Percentiles rank a stretch among this genome's conserved stretches.
Conservation (phyloP, 2,329 filamentous ascomycete genomes). For the Beauveria varroae region DNA sequence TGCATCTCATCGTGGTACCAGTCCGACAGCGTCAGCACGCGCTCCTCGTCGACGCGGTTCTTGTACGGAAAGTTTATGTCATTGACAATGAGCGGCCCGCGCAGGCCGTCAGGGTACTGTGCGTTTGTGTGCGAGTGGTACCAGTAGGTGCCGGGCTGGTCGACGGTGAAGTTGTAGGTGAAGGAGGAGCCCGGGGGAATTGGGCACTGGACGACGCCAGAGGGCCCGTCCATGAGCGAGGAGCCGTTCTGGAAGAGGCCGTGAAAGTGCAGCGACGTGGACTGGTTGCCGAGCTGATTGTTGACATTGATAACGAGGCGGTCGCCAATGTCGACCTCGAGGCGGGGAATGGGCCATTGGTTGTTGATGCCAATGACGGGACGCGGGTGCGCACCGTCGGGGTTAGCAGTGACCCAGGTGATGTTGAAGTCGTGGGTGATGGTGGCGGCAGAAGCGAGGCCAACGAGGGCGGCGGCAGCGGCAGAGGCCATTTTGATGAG, state of each 20-base stretch:
- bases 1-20: constrained; percentile 59
- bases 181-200: constrained; percentile 58
- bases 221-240: constrained; percentile 63
- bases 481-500: not conserved
- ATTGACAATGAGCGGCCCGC: constrained; percentile 56
- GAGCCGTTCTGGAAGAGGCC: constrained; percentile 63
- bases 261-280: constrained; percentile 62
- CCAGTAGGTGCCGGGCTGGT: constrained; percentile 71
- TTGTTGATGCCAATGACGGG: constrained; percentile 72
- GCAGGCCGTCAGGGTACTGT: constrained; percentile 64
- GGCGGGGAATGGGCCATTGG: constrained; percentile 63
- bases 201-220: constrained; percentile 57
- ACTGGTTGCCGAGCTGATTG: constrained; percentile 55
- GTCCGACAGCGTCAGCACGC: constrained; percentile 58
- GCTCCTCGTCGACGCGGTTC: constrained; percentile 52
- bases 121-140: constrained; percentile 64
- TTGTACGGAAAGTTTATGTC: constrained; percentile 53
- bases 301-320: constrained; percentile 49
- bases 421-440: constrained; percentile 60
- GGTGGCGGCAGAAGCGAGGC: constrained; percentile 33
- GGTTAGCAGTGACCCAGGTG: constrained; percentile 64
- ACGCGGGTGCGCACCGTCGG: constrained; percentile 57
- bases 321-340: constrained; percentile 57
- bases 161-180: constrained; percentile 59
- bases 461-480: constrained; percentile 12